These are phyloP conservation scores for Colletotrichum chrysophilum DNA, from an alignment of 2,329 filamentous ascomycete genomes.

Conservation along the genomic window DNA sequence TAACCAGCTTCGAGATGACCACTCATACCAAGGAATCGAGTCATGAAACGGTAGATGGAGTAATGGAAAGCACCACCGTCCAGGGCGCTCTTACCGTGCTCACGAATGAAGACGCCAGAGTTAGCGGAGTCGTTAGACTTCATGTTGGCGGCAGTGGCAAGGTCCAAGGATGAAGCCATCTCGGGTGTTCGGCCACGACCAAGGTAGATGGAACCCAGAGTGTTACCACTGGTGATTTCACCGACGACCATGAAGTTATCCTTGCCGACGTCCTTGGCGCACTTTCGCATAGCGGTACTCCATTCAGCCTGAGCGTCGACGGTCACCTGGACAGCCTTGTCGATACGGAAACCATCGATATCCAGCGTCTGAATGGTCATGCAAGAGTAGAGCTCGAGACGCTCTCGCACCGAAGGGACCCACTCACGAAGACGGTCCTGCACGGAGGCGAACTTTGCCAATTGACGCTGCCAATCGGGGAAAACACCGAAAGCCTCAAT, in stretches of 20 bases:
- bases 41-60: constrained; percentile 33
- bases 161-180: constrained; percentile 19
- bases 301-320: constrained; percentile 66
- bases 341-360: constrained; percentile 70
- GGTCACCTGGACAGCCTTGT: constrained; percentile 69
- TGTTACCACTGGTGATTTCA: constrained; percentile 68
- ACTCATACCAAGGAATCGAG: constrained; percentile 35
- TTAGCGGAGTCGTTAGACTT: constrained; percentile 15
- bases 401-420: constrained; percentile 60
- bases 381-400: constrained; percentile 66
- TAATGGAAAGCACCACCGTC: constrained; percentile 50
- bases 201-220: constrained; percentile 64
- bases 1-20: constrained; percentile 34
- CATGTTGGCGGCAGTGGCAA: constrained; percentile 22
- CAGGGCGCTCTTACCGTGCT: constrained; percentile 54
- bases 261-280: constrained; percentile 62
- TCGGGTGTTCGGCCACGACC: constrained; percentile 60
- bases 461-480: constrained; percentile 67
- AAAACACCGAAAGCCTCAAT: constrained; percentile 68
- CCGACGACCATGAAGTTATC: constrained; percentile 69
- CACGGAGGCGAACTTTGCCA: constrained; percentile 70
- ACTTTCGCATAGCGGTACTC: constrained; percentile 60
- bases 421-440: constrained; percentile 72
- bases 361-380: constrained; percentile 67
- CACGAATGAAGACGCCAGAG: constrained; percentile 53